Evolutionary conservation across 768 basidiomycete species (phyloP).

Genomic region (Tremella yokohamensis): DNA sequence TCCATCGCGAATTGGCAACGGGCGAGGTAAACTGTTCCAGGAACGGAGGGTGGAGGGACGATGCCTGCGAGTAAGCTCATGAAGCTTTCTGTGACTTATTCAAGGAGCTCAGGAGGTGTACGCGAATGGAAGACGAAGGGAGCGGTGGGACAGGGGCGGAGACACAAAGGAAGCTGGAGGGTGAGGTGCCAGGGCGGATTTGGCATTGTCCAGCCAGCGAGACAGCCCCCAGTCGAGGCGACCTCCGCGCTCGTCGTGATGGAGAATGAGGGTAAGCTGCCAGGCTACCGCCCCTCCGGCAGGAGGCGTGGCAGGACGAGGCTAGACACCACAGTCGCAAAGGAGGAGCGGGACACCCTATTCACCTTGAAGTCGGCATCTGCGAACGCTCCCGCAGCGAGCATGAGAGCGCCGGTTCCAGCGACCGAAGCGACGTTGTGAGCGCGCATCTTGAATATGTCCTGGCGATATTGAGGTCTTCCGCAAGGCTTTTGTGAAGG

Average conservation of each 20-base stretch:
- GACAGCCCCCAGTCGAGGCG: too few relatives aligned
- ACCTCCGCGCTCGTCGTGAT: too few relatives aligned
- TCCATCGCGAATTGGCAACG: slow-evolving; percentile 83
- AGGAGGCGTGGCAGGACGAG: not conserved
- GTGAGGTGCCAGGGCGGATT: not conserved
- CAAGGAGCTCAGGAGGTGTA: not conserved
- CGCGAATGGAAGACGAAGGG: not conserved
- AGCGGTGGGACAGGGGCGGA: not conserved
- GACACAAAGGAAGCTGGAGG: not conserved
- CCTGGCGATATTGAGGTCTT: not conserved
- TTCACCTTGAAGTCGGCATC: slow-evolving; percentile 40
- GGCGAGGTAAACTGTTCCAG: slow-evolving; percentile 93
- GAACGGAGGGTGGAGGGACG: slow-evolving; percentile 79
- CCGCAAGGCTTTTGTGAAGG: not conserved
- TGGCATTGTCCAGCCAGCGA: too few relatives aligned
- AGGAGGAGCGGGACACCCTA: not conserved
- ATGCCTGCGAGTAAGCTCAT: slow-evolving; percentile 56
- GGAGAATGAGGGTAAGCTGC: too few relatives aligned
- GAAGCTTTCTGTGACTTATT: too few relatives aligned
- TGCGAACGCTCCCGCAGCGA: slow-evolving; percentile 31
- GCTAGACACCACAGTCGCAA: not conserved
- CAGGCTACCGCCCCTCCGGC: too few relatives aligned
- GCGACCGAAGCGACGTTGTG: slow-evolving; percentile 36
- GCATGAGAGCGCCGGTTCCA: slow-evolving; percentile 34
- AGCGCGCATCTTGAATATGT: slow-evolving; percentile 31